Evolutionary conservation across 225 moss, liverwort and hornwort species (phyloP).

Genomic region (Neckera pumila): DNA sequence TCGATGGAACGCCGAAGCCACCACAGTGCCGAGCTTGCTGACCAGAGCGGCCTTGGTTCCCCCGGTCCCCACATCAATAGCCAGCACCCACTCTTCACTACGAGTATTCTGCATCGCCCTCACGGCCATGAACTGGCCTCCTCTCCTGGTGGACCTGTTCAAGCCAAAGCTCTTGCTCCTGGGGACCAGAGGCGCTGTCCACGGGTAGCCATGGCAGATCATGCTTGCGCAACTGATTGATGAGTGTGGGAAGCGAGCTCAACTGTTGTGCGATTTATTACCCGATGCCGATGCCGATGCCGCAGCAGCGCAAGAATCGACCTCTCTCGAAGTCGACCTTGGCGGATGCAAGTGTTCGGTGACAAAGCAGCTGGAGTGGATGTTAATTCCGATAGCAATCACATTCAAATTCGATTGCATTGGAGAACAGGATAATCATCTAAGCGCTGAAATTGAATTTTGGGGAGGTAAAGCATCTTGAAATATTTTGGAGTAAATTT

Average conservation of each 20-base stretch:
- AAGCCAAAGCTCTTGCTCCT: background rate
- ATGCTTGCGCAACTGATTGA: background rate
- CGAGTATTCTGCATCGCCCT: background rate
- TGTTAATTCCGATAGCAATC: background rate
- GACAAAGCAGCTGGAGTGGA: background rate
- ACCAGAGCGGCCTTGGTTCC: conserved; percentile 92
- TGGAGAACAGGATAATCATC: too few species aligned
- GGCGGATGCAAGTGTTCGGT: too few species aligned
- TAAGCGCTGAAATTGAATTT: too few species aligned
- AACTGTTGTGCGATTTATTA: background rate
- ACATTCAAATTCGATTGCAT: background rate
- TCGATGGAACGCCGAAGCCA: conserved; percentile 58
- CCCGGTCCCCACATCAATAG: conserved; percentile 87
- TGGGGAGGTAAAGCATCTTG: too few species aligned
- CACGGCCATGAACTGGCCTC: background rate
- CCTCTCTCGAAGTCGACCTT: background rate
- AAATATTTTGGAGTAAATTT: too few species aligned
- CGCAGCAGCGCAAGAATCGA: background rate
- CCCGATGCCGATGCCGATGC: background rate
- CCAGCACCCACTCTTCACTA: conserved; percentile 58
- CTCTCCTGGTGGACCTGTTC: background rate
- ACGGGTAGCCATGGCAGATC: background rate
- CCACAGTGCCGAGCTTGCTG: conserved; percentile 41
- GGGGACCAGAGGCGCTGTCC: background rate
- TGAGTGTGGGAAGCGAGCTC: background rate